phyloP scores from a whole-genome alignment of 2,329 filamentous ascomycete genomes.

The Mycosphaerella sp. region DNA sequence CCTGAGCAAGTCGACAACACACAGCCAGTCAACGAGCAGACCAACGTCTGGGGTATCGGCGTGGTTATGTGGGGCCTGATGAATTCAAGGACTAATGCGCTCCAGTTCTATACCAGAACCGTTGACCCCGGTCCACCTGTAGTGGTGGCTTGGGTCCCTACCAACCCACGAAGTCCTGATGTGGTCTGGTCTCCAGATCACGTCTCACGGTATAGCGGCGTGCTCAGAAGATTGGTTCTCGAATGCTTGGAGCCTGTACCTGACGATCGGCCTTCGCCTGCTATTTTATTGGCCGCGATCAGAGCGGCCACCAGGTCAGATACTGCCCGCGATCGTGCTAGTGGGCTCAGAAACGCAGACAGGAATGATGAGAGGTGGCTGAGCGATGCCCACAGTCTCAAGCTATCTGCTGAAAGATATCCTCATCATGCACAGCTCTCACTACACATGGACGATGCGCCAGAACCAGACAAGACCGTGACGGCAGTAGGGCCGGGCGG shows the following conservation, averaged over 20 bases:
- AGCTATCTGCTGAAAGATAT: background rate
- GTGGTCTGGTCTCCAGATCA: background rate
- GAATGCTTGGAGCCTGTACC: background rate
- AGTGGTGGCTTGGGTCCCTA: background rate
- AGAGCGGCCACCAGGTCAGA: background rate
- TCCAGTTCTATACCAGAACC: background rate
- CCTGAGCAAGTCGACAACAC: background rate
- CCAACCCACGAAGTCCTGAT: background rate
- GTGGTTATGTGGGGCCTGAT: conserved; percentile 7
- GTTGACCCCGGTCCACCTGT: background rate
- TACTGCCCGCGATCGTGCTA: background rate
- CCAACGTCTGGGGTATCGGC: conserved; percentile 12
- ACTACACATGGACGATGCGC: background rate
- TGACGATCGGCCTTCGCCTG: background rate
- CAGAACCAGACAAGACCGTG: background rate
- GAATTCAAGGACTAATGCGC: background rate
- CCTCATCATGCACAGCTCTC: background rate
- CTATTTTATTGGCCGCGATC: background rate
- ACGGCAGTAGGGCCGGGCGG: background rate
- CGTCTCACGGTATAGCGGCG: background rate
- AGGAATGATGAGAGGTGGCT: background rate
- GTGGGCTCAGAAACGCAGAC: background rate
- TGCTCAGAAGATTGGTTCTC: background rate
- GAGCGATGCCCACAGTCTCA: background rate
- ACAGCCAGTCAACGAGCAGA: background rate